Percentiles rank a stretch among this genome's conserved stretches.
Evolutionary conservation across 768 basidiomycete species (phyloP).

Genomic region (Termitomyces sp.): DNA sequence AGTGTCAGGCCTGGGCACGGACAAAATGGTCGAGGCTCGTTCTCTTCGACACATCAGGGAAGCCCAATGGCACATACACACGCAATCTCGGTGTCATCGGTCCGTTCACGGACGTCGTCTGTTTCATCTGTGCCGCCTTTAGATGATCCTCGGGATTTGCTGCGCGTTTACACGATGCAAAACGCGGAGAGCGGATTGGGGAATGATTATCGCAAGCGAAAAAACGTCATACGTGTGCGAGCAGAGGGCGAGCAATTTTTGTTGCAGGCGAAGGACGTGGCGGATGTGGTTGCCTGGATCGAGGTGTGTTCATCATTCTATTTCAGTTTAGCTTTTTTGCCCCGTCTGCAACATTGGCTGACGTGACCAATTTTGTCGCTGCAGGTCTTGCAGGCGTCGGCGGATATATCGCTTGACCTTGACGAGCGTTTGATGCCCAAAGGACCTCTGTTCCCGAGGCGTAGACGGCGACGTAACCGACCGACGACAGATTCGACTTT

Average conservation of each 20-base stretch:
- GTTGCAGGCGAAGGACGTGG: conserved; percentile 79
- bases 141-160: conserved; percentile 43
- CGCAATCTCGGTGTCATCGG: conserved; percentile 1
- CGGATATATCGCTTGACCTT: conserved; percentile 88
- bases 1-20: neutral
- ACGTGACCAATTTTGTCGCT: neutral
- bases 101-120: conserved; percentile 8
- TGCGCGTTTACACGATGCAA: conserved; percentile 78
- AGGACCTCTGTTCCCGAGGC: conserved; percentile 70
- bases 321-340: neutral
- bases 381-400: conserved; percentile 85
- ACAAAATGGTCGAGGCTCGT: neutral
- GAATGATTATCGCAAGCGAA: conserved; percentile 90
- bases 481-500: neutral
- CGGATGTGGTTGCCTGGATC: conserved; percentile 91
- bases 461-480: conserved; percentile 7
- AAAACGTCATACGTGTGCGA: conserved; percentile 88
- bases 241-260: conserved; percentile 97
- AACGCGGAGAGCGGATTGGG: conserved; percentile 92
- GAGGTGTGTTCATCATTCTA: conserved; percentile 49
- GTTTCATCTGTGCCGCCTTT: conserved; percentile 7
- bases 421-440: conserved; percentile 91
- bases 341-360: neutral
- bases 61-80: neutral
- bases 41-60: neutral